Evolutionary conservation across 345 rosid species (phyloP).

Genomic region (Moringa oleifera): DNA sequence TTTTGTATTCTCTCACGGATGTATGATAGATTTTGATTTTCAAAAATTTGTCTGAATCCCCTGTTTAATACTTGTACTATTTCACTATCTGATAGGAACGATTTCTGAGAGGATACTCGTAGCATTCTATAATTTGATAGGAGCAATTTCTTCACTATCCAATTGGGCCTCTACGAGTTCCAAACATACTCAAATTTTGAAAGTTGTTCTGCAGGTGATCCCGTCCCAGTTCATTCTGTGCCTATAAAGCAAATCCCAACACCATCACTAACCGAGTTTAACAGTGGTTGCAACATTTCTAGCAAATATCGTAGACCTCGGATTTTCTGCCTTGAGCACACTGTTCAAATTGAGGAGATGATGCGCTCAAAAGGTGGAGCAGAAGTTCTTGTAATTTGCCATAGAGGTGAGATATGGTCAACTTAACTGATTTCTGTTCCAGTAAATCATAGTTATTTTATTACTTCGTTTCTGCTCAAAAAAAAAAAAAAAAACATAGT

Average conservation of each 20-base stretch:
- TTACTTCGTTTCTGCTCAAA: too few relatives aligned
- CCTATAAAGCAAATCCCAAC: conserved; percentile 25
- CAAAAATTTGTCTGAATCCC: too few relatives aligned
- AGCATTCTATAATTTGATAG: not conserved
- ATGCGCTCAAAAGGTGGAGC: conserved; percentile 77
- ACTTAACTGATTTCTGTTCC: too few relatives aligned
- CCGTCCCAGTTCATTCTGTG: conserved; percentile 16
- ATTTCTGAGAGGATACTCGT: not conserved
- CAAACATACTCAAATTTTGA: too few relatives aligned
- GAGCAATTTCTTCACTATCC: conserved; percentile 10
- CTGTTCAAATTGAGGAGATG: conserved; percentile 66
- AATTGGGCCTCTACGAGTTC: conserved; percentile 1
- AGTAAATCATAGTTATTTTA: too few relatives aligned
- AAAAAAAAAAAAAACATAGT: too few relatives aligned
- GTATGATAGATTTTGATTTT: too few relatives aligned
- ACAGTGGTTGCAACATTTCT: conserved; percentile 47
- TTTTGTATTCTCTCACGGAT: too few relatives aligned
- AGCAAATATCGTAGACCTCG: conserved; percentile 67
- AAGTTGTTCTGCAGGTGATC: conserved; percentile 29
- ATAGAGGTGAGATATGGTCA: conserved; percentile 59
- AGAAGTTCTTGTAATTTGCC: conserved; percentile 77
- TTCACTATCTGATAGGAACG: too few relatives aligned
- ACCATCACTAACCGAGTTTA: conserved; percentile 18
- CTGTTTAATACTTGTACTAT: too few relatives aligned
- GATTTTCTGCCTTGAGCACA: conserved; percentile 94